Percentiles rank a stretch among this genome's conserved stretches.
These are phyloP conservation scores for Pyrenophora teres DNA, from an alignment of 2,329 filamentous ascomycete genomes.

Conservation along the genomic window DNA sequence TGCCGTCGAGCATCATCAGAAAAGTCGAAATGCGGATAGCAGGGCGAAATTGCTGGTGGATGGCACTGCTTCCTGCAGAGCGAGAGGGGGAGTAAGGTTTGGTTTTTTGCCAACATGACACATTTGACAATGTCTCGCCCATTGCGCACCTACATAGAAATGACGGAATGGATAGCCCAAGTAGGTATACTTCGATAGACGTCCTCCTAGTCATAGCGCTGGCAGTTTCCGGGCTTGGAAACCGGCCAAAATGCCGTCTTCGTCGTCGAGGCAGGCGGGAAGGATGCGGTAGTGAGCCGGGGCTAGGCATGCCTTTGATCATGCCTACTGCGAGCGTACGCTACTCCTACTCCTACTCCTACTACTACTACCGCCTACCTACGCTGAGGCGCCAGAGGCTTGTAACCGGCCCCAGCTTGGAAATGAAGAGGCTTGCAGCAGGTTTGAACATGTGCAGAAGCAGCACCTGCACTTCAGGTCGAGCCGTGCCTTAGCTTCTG, in stretches of 20 bases:
- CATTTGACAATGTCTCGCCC: too few species aligned
- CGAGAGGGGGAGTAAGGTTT: too few species aligned
- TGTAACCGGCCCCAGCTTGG: background rate
- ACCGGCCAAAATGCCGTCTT: too few species aligned
- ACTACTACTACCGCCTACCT: too few species aligned
- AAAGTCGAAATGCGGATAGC: slow-evolving; percentile 13
- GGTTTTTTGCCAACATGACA: background rate
- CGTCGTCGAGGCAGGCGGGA: too few species aligned
- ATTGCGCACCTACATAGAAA: too few species aligned
- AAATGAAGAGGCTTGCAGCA: slow-evolving; percentile 23
- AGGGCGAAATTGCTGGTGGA: slow-evolving; percentile 10
- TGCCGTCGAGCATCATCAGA: slow-evolving; percentile 11
- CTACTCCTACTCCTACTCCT: background rate
- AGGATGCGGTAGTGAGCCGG: slow-evolving; percentile 1
- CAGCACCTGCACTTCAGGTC: slow-evolving; percentile 1
- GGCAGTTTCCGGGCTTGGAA: too few species aligned
- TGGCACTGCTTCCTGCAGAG: background rate
- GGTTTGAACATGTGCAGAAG: slow-evolving; percentile 8
- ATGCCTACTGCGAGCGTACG: too few species aligned
- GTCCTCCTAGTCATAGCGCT: too few species aligned
- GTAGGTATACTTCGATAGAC: too few species aligned
- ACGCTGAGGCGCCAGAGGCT: background rate
- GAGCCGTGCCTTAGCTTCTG: background rate
- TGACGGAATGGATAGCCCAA: too few species aligned
- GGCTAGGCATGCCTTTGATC: slow-evolving; percentile 1